Evolutionary conservation across 441 rosid genomes (phyloP).

Genomic region (Mallotus japonicus): DNA sequence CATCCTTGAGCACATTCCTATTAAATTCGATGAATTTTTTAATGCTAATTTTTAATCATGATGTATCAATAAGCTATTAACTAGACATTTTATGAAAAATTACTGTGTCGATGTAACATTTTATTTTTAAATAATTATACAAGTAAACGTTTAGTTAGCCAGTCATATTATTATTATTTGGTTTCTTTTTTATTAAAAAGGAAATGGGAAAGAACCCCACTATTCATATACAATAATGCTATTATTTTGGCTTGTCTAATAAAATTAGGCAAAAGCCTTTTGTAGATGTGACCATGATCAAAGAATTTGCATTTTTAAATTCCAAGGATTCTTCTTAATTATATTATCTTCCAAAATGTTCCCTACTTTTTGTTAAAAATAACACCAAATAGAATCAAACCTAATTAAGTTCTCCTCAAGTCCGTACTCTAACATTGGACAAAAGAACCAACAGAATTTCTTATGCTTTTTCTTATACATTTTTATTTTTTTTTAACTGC

Average conservation of each 20-base stretch:
- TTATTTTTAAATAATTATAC: no score
- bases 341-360: conserved; percentile 16
- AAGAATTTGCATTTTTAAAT: conserved; percentile 9
- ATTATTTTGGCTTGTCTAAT: neutral
- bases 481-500: conserved; percentile 8
- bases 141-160: no score
- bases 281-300: conserved; percentile 14
- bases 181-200: neutral
- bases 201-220: neutral
- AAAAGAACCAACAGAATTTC: neutral
- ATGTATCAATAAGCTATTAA: no score
- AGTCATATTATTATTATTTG: no score
- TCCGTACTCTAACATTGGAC: neutral
- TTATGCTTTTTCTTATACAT: no score
- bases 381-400: neutral
- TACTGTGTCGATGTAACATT: no score
- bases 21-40: no score
- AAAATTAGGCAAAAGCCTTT: no score
- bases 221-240: neutral
- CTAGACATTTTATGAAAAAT: no score
- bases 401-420: neutral
- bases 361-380: neutral
- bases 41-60: no score
- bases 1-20: no score
- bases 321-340: neutral